phyloP scores from a whole-genome alignment of 2,329 filamentous ascomycete genomes.

The Reticulascus tulasneorum region DNA sequence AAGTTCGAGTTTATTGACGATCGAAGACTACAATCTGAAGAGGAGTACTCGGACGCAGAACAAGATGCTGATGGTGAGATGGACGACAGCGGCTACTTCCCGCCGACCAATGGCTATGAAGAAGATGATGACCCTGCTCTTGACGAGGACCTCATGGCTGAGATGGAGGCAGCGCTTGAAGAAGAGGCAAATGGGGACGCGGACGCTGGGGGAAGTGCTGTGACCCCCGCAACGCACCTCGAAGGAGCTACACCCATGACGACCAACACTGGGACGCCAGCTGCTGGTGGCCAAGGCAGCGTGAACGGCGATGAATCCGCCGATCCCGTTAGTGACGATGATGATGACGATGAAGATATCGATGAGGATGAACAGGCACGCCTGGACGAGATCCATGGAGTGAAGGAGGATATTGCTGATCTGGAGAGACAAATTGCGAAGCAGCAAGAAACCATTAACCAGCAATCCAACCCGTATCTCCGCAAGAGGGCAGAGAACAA shows the following conservation, averaged over 20 bases:
- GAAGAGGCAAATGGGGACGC: slow-evolving; percentile 35
- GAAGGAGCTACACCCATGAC: slow-evolving; percentile 42
- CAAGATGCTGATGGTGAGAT: slow-evolving; percentile 41
- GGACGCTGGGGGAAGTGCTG: slow-evolving; percentile 31
- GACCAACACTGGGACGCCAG: slow-evolving; percentile 40
- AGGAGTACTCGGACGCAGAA: slow-evolving; percentile 59
- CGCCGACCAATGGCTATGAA: slow-evolving; percentile 24
- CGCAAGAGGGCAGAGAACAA: slow-evolving; percentile 44
- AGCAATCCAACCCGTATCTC: slow-evolving; percentile 43
- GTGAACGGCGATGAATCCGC: slow-evolving; percentile 43
- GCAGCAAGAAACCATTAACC: slow-evolving; percentile 39
- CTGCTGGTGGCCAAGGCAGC: slow-evolving; percentile 37
- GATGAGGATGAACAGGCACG: slow-evolving; percentile 50
- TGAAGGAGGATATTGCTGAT: slow-evolving; percentile 51
- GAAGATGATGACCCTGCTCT: slow-evolving; percentile 33
- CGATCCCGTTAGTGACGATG: slow-evolving; percentile 44
- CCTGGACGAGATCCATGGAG: slow-evolving; percentile 48
- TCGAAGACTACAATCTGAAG: slow-evolving; percentile 26
- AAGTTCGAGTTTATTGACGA: slow-evolving; percentile 64
- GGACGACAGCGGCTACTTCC: slow-evolving; percentile 41
- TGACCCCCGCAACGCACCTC: slow-evolving; percentile 37
- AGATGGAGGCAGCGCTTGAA: slow-evolving; percentile 52
- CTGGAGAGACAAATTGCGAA: slow-evolving; percentile 47
- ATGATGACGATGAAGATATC: slow-evolving; percentile 49
- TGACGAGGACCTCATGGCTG: slow-evolving; percentile 48